These are phyloP conservation scores for Piloderma croceum DNA, from an alignment of 768 basidiomycete genomes.

Conservation along the genomic window DNA sequence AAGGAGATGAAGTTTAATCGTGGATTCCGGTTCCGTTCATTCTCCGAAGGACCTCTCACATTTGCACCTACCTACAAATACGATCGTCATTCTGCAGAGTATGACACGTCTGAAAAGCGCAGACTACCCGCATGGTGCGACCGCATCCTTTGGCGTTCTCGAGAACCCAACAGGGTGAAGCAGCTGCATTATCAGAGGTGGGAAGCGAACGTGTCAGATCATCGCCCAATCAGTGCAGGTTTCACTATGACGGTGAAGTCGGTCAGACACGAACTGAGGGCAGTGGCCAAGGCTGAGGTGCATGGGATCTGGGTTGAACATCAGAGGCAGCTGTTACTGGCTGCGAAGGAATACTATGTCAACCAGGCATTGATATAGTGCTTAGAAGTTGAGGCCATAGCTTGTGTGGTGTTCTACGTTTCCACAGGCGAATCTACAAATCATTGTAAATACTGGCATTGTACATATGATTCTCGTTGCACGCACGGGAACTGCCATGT, in stretches of 20 bases:
- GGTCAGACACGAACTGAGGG: constrained; percentile 54
- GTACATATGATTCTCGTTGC: too few relatives aligned
- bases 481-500: too few relatives aligned
- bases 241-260: constrained; percentile 72
- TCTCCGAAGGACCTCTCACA: constrained; percentile 73
- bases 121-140: constrained; percentile 97
- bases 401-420: background rate
- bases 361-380: constrained; percentile 24
- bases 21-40: constrained; percentile 79
- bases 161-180: constrained; percentile 50
- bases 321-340: constrained; percentile 25
- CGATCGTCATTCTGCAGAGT: constrained; percentile 69
- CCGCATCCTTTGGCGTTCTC: constrained; percentile 75
- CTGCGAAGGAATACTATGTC: constrained; percentile 30
- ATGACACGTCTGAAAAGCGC: constrained; percentile 84
- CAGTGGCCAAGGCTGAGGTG: constrained; percentile 50
- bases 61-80: constrained; percentile 97
- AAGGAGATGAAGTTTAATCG: constrained; percentile 88
- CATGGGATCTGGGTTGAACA: constrained; percentile 45
- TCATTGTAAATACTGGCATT: too few relatives aligned
- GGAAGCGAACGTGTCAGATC: constrained; percentile 86
- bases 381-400: background rate
- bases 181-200: constrained; percentile 74
- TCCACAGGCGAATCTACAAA: too few relatives aligned
- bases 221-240: constrained; percentile 80